These are phyloP conservation scores for Glarea lozoyensis DNA, from an alignment of 495 filamentous ascomycete species.

Conservation along the genomic window DNA sequence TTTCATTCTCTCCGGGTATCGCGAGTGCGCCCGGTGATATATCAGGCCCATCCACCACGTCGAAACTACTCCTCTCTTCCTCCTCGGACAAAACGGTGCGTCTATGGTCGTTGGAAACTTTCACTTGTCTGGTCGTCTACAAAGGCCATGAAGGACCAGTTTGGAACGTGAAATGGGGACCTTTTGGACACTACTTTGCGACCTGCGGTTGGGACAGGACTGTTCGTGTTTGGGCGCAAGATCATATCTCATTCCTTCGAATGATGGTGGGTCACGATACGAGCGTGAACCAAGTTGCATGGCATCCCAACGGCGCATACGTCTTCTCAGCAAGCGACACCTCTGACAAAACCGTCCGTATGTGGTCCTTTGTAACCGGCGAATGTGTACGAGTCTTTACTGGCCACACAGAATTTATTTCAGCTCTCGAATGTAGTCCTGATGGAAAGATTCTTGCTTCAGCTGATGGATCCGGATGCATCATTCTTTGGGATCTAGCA, in stretches of 20 bases:
- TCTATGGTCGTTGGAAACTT: constrained; percentile 86
- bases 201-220: constrained; percentile 80
- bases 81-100: constrained; percentile 82
- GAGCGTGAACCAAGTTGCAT: constrained; percentile 73
- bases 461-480: constrained; percentile 75
- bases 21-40: constrained; percentile 33
- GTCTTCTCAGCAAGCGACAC: constrained; percentile 76
- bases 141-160: constrained; percentile 83
- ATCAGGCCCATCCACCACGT: constrained; percentile 48
- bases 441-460: constrained; percentile 82
- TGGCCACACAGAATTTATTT: constrained; percentile 80
- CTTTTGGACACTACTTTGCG: constrained; percentile 92
- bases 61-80: constrained; percentile 72
- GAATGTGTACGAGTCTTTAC: constrained; percentile 84
- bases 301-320: constrained; percentile 89
- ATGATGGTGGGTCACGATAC: constrained; percentile 88
- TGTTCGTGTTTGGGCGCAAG: constrained; percentile 80
- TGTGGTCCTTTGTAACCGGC: constrained; percentile 90
- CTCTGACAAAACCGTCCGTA: constrained; percentile 82
- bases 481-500: constrained; percentile 87
- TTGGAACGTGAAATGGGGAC: constrained; percentile 84
- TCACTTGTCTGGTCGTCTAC: constrained; percentile 85
- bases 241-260: constrained; percentile 81
- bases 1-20: constrained; percentile 82
- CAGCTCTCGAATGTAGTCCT: constrained; percentile 71